Base-by-base conservation (phyloP, 164 flowering plant species). In the Annona squamosa region DNA sequence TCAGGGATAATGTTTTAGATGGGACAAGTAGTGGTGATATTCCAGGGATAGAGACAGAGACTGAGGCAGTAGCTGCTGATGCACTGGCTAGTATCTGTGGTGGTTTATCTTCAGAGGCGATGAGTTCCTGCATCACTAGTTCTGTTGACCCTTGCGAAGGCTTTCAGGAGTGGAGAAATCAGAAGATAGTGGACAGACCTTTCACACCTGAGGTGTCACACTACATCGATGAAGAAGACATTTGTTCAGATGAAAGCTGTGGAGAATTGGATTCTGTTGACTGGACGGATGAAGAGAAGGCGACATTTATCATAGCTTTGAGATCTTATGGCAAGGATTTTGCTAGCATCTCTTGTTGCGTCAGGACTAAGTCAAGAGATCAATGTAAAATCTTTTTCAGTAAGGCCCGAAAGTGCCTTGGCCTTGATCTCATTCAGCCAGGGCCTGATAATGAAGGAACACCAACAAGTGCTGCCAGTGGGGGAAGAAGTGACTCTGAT, bases 281-380 rank as follows among this genome's bases (percentile, higher is more conserved):
- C 79, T 96, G 99, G 99, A 90, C 97, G n/a, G 97, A 93, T 78
- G 89, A 85, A 65, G 99, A 96, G 82, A 96, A 89, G 78, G 84
- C 91, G 42, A 41, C 78, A 41, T 93, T 96, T 63, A 73, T 96
- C 16, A 85, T 75, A 77, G 94, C 97, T 5, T 73, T 93, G 18
- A 81, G 90, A 68, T 80, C 87, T 26, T 88, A 85, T 77, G 97
- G 96, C 5, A 93, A 85, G 81, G 95, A 96, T 84, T 96, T 96
- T 78, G 75, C 71, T 0, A 87, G 78, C 87, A 86, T 96, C 69
- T 89, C 99, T 46, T 82, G 81, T 16, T 82, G 81, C 77, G 84
- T 96, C 1, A 4, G 89, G 70, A 87, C 98, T 46, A 91, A 83
- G 75, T 85, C 99, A 17, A 76, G 78, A 73, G 90, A 91, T 70